Percentiles rank a stretch among this genome's conserved stretches.
Evolutionary conservation across 495 filamentous ascomycete genomes (phyloP).

Genomic region (Aspergillus nanangensis): DNA sequence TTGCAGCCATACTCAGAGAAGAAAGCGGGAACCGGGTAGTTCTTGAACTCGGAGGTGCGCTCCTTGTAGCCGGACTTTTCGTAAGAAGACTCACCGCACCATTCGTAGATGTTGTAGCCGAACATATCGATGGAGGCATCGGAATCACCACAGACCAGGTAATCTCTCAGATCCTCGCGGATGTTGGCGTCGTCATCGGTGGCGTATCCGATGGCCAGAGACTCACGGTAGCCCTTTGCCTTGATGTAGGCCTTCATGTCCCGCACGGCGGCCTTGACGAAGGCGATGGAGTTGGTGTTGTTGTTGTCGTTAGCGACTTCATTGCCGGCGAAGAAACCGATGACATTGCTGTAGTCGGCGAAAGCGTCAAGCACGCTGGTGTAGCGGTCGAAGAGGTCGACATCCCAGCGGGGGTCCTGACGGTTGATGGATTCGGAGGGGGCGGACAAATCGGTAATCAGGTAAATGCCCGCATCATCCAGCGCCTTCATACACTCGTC

Average conservation of each 20-base stretch:
- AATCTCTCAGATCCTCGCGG: conserved; percentile 72
- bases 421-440: conserved; percentile 81
- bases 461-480: conserved; percentile 89
- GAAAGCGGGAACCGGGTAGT: conserved; percentile 90
- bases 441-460: conserved; percentile 84
- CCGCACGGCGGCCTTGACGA: conserved; percentile 94
- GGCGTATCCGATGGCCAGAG: conserved; percentile 87
- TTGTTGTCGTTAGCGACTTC: conserved; percentile 84
- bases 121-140: conserved; percentile 82
- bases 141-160: conserved; percentile 83
- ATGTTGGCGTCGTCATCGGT: conserved; percentile 86
- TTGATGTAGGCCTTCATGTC: conserved; percentile 95
- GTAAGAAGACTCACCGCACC: conserved; percentile 84
- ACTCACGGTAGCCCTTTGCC: conserved; percentile 61
- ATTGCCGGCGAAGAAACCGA: conserved; percentile 98
- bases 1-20: conserved; percentile 99
- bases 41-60: conserved; percentile 76
- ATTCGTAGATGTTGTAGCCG: conserved; percentile 99
- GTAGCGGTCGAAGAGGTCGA: conserved; percentile 75
- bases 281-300: conserved; percentile 85
- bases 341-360: conserved; percentile 75
- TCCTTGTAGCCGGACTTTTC: conserved; percentile 69
- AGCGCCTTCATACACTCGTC: conserved; percentile 79
- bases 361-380: conserved; percentile 81
- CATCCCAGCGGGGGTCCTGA: conserved; percentile 70